Base-by-base conservation (phyloP, 257 asterid species). In the Penstemon barbatus region DNA sequence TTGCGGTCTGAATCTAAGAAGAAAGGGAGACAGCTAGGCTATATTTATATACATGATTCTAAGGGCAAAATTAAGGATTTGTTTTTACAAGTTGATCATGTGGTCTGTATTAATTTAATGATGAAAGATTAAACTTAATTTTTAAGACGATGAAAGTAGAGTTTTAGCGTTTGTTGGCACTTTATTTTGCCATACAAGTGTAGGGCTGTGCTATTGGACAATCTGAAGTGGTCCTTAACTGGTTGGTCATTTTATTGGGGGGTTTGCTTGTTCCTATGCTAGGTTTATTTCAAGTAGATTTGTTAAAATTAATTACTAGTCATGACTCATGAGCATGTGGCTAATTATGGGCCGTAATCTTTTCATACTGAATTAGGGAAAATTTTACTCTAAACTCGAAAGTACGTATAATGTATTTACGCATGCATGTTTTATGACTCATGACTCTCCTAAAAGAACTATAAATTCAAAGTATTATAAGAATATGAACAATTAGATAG, bases 11-110 rank as follows among this genome's bases (percentile, higher is more conserved):
- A 76, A 69, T 75, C 73, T 49, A 69, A 67, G 74, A 58, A 66
- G 74, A 74, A 70, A 64, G 72, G 15, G 71, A 76, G 87, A 84
- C 89, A 88, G 75, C 86, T 61, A 76, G 73, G 82, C 79, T 75
- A 49, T 75, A 57, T 73, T 15, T 15, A 15, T 15, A 15, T 15
- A 15, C 18, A 73, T 49, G 71, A 82, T 79, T 77, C 70, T 69
- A 7, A 70, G 10, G 54, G 61, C 44, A 71, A 65, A n/a, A 15
- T 15, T 15, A 15, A 45, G 59, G 61, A 71, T 43, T 54, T 63
- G 75, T 63, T 75, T 78, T 63, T 77, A 71, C 81, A 76, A 65
- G 68, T 8, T 76, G 65, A 57, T 61, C 72, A 70, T 79, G 77
- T 79, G 79, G 77, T 69, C 61, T 78, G 68, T 55, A 61, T n/a